phyloP scores from a whole-genome alignment of 768 basidiomycete species.

The Hysterangium stoloniferum region DNA sequence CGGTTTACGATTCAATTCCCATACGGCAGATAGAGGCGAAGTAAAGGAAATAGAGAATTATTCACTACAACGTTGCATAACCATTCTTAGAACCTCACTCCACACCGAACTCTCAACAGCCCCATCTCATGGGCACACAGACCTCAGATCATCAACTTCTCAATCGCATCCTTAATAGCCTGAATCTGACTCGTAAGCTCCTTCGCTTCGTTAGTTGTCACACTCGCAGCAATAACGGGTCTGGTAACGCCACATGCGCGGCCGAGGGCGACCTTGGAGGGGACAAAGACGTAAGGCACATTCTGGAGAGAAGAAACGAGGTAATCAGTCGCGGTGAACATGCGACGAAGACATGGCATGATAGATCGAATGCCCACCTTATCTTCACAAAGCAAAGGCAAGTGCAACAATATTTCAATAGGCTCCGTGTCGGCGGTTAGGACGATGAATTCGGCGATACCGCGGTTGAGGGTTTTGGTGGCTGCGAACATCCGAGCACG shows the following conservation, averaged over 20 bases:
- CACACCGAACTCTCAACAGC: too few species aligned
- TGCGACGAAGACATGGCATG: background rate
- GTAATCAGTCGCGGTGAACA: background rate
- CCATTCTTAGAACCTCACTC: too few species aligned
- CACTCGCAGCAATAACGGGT: conserved; percentile 90
- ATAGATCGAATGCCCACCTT: conserved; percentile 49
- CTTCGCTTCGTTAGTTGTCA: conserved; percentile 93
- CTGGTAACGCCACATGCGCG: conserved; percentile 93
- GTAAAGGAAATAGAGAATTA: too few species aligned
- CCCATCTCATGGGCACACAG: too few species aligned
- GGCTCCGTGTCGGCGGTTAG: conserved; percentile 96
- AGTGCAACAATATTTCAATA: conserved; percentile 93
- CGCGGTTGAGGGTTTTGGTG: conserved; percentile 96
- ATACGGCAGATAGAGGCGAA: too few species aligned
- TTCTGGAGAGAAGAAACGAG: conserved; percentile 50
- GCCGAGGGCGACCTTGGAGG: conserved; percentile 91
- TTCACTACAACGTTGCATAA: too few species aligned
- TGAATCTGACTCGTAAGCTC: conserved; percentile 87
- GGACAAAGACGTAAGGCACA: conserved; percentile 93
- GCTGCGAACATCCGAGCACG: conserved; percentile 38
- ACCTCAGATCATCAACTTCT: conserved; percentile 51
- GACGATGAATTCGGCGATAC: conserved; percentile 96
- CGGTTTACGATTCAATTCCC: too few species aligned
- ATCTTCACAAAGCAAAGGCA: conserved; percentile 96
- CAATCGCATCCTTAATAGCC: conserved; percentile 75